phyloP scores from a whole-genome alignment of 306 rosid genomes.

The Cucurbita moschata region DNA sequence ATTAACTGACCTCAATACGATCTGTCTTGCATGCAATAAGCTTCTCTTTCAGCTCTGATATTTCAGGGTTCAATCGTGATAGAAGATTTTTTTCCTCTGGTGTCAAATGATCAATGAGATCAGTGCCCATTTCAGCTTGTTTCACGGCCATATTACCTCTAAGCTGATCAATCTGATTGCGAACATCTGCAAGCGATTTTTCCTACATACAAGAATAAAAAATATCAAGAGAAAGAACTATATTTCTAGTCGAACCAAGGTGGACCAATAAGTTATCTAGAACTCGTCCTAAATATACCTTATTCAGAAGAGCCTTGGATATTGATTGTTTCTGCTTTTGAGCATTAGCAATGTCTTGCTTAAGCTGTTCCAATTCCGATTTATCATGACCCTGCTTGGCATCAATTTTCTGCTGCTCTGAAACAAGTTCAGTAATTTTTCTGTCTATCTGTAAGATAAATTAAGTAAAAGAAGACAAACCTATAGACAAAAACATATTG shows the following conservation, averaged over 20 bases:
- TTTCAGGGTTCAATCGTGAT: constrained; percentile 81
- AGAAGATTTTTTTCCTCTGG: constrained; percentile 72
- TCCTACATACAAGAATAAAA: constrained; percentile 42
- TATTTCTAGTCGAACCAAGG: not conserved
- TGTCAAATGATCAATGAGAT: constrained; percentile 84
- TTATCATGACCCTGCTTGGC: constrained; percentile 57
- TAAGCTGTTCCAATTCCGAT: constrained; percentile 72
- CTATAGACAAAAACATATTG: not conserved
- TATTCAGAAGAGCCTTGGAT: constrained; percentile 59
- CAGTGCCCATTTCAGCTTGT: constrained; percentile 86
- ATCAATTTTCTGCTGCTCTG: constrained; percentile 92
- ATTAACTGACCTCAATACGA: constrained; percentile 70
- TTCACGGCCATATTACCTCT: constrained; percentile 69
- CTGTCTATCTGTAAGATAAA: constrained; percentile 74
- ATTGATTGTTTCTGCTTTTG: constrained; percentile 57
- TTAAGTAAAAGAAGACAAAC: constrained; percentile 30
- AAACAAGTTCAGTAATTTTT: constrained; percentile 58
- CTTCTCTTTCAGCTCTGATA: constrained; percentile 65
- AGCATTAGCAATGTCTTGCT: constrained; percentile 81
- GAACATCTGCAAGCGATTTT: constrained; percentile 75
- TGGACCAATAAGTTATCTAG: not conserved
- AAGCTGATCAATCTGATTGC: constrained; percentile 78
- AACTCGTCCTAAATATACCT: constrained; percentile 32
- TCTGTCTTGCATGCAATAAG: constrained; percentile 75
- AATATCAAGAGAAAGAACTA: constrained; percentile 10